Base-by-base conservation (phyloP, 2,329 filamentous ascomycete species). In the Lecanicillium sp. region DNA sequence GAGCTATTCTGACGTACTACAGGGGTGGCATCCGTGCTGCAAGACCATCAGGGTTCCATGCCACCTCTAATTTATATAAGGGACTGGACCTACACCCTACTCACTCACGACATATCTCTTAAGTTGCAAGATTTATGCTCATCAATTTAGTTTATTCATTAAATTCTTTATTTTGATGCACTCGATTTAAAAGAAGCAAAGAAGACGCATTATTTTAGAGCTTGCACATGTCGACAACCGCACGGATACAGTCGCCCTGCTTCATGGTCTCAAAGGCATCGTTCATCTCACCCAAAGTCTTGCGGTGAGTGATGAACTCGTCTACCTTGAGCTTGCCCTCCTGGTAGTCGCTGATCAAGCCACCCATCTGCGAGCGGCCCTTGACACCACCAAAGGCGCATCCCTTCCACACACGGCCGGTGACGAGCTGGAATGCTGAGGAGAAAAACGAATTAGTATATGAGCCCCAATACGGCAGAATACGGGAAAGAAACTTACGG, bases 321-420 rank as follows among this genome's bases (percentile, higher is more conserved):
- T 96, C 90, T 33, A 96, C 92, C 80, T 95, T 96, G 58, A 98
- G 81, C 58, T 83, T 77, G 52, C 89, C 89, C 38, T 75, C 75
- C 62, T 94, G 73, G 68, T 98, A 98, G 65, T 96, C 90, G 50
- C 79, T 69, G 17, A 98, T 88, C 29, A 98, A 80, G 43, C 75
- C 80, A 34, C 85, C 83, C 48, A 98, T 78, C 69, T 98, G 92
- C 25, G 85, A 82, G 57, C 92, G 89, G 51, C 92, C 92, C 75
- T 96, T 98, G 74, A 98, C 89, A 53, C 92, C 92, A 51, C 92
- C 92, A 56, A 98, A 98, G 14, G 92, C 92, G 59, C 90, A 96
- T 39, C 92, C 92, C 70, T 85, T 94, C 92, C 92, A 98, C 44
- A 94, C 85, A 59, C 92, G 88, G 44, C 92, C 92, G 32, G 92